Conservation (phyloP, 371 early-diverging fungal genomes). For the Umbelopsis sp. region DNA sequence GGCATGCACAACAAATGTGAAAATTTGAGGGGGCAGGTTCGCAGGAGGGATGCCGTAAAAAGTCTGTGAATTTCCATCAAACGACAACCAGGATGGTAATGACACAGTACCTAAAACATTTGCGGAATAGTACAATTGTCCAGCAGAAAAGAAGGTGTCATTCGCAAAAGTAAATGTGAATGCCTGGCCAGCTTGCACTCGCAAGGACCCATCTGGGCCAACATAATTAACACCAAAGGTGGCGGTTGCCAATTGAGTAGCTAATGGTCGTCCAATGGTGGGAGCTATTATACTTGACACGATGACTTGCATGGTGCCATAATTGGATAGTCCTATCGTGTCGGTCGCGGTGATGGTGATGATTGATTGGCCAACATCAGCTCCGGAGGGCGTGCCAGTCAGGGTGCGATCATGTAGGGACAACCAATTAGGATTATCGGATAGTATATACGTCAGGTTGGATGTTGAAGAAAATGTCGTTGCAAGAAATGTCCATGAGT, state of each 20-base stretch:
- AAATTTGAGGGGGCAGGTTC: background rate
- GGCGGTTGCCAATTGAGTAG: background rate
- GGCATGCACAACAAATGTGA: background rate
- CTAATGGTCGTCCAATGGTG: background rate
- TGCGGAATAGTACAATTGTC: background rate
- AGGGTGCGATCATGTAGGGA: conserved; percentile 3
- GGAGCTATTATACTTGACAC: background rate
- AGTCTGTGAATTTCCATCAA: background rate
- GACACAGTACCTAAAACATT: background rate
- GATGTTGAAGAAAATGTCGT: background rate
- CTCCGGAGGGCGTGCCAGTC: background rate
- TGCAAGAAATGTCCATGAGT: conserved; percentile 1
- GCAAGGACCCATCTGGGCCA: background rate
- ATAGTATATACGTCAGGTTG: background rate
- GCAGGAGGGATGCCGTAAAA: background rate
- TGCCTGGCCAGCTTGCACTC: background rate
- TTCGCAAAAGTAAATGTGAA: background rate
- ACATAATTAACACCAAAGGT: background rate
- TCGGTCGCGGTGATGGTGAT: conserved; percentile 1
- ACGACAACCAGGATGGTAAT: conserved; percentile 5
- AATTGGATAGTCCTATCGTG: background rate
- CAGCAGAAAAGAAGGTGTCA: background rate
- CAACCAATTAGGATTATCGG: background rate
- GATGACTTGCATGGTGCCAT: background rate
- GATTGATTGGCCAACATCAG: background rate